Evolutionary conservation across 2,329 filamentous ascomycete species (phyloP), one percentile per base, ranked within the genome.

Genomic region (Monilinia fructicola): DNA sequence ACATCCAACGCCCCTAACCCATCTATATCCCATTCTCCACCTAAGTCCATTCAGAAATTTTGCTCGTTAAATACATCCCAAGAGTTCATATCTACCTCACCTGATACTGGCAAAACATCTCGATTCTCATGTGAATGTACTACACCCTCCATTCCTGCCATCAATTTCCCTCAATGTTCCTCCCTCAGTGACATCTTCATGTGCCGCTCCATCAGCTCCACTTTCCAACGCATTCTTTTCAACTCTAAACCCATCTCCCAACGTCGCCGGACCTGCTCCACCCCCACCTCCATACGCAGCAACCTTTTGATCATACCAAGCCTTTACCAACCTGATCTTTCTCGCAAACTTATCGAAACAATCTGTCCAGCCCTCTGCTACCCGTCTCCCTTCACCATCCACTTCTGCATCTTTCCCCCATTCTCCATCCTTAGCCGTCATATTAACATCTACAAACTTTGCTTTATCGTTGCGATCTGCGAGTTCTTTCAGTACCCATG

Each of bases 271-370:
- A 2, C 31, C 31, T 38, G 31, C 10, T 38, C 28, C 10, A 31
- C 21, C 2, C 40, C 21, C 11, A 9, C 11, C 38, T 40, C 50
- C 7, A 14, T 42, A 40, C 10, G 18, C 63, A 16, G 26, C 16
- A 28, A 48, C 38, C 21, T 3, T 62, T 14, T n/a, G 14, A 46
- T 62, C 56, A 54, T 54, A 54, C 56, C 48, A 66, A 12, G 12
- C 40, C 26, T 2, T 62, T 12, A 62, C 56, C 9, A 54, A 31
- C 16, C 40, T 28, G 3, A 66, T 53, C 4, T 66, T 66, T 18
- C 38, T 26, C 12, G 64, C 64, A 46, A 60, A 66, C 46, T 61
- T 61, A 38, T 61, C 64, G n/a, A 66, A 44, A 28, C 64, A 53
- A 38, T 61, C 55, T 4, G 46, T 54, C 55, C 44, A 60, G 14